These are phyloP conservation scores for Brassica carinata DNA, from an alignment of 345 rosid genomes.

Conservation along the genomic window DNA sequence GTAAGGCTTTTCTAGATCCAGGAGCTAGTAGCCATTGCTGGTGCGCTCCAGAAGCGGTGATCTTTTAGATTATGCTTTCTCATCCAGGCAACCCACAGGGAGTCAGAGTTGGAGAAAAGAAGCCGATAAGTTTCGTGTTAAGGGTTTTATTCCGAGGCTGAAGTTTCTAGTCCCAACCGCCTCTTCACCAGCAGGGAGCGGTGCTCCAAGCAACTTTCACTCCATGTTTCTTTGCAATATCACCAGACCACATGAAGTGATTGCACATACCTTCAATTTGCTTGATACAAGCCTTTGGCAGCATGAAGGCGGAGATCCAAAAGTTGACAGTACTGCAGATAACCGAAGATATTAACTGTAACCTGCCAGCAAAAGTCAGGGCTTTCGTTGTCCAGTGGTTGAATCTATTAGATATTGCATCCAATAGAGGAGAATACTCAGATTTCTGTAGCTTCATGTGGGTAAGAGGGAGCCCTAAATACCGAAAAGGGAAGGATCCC, in stretches of 20 bases:
- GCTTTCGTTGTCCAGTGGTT: not conserved
- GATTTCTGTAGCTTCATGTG: not conserved
- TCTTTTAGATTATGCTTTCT: not conserved
- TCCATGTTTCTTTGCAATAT: not conserved
- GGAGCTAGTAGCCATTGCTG: not conserved
- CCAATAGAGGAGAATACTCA: not conserved
- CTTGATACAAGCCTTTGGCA: not conserved
- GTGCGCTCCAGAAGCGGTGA: not conserved
- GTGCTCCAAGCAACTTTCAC: not conserved
- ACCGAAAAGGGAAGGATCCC: not conserved
- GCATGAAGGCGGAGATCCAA: not conserved
- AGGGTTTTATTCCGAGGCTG: not conserved
- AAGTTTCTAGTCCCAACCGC: not conserved
- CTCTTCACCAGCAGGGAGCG: too few relatives aligned
- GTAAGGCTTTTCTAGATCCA: not conserved
- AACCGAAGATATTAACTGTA: not conserved
- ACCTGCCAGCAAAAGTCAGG: not conserved
- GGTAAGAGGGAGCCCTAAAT: not conserved
- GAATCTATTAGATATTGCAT: not conserved
- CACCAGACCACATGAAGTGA: not conserved
- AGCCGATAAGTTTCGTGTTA: not conserved
- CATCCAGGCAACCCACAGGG: not conserved
- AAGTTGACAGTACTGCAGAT: not conserved
- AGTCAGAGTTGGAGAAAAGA: not conserved
- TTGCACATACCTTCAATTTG: not conserved